Percentiles rank a stretch among this genome's conserved stretches.
Evolutionary conservation across 192 early-diverging fungal genomes (phyloP).

Genomic region (Linnemannia hyalina): DNA sequence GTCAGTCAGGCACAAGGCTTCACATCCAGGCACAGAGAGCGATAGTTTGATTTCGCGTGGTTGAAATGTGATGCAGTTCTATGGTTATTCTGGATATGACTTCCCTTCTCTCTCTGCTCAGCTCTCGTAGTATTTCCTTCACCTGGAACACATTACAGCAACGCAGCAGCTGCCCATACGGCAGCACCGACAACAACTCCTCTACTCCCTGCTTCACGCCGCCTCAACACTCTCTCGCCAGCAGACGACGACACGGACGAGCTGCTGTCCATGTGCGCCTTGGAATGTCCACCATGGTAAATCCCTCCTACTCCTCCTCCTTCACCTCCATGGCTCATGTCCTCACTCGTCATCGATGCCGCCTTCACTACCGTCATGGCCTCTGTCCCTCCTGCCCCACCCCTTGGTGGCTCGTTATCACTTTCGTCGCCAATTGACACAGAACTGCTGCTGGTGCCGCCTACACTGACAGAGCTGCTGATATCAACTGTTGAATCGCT

Average conservation of each 20-base stretch:
- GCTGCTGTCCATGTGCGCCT: background rate
- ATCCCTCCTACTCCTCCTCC: background rate
- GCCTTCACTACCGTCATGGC: conserved; percentile 31
- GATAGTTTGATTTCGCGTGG: too few species aligned
- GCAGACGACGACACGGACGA: background rate
- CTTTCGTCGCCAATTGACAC: background rate
- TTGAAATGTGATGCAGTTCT: too few species aligned
- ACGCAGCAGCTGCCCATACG: background rate
- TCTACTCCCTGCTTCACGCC: background rate
- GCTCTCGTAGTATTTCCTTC: too few species aligned
- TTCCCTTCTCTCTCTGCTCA: background rate
- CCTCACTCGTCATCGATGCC: background rate
- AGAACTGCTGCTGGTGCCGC: background rate
- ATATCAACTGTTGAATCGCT: background rate
- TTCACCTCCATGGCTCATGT: background rate
- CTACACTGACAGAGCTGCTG: background rate
- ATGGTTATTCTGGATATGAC: too few species aligned
- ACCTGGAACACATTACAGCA: background rate
- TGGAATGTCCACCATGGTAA: conserved; percentile 3
- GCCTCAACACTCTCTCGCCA: background rate
- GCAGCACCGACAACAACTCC: background rate
- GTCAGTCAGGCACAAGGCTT: too few species aligned
- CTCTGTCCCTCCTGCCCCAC: conserved; percentile 30
- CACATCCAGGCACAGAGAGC: background rate
- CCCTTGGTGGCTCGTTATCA: background rate